A percentile compares a stretch with the other conserved stretches of the same genome.
Evolutionary conservation across 2,329 filamentous ascomycete genomes (phyloP).

Genomic region (Talaromyces albobiverticillius): DNA sequence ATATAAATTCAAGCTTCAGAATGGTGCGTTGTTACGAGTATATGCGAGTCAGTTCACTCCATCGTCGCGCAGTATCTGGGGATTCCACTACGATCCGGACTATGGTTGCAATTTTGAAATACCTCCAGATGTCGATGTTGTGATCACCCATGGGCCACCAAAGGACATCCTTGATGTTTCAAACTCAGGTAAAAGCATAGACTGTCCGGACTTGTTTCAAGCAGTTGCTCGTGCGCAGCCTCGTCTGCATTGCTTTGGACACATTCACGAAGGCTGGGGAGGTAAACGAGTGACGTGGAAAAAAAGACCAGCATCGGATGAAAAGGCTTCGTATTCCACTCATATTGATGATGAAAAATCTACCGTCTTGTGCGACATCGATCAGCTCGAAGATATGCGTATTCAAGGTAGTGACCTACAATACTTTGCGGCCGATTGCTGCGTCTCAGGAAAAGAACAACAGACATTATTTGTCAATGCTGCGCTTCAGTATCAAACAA

Average conservation of each 20-base stretch:
- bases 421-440: conserved; percentile 40
- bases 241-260: conserved; percentile 40
- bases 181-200: conserved; percentile 25
- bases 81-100: conserved; percentile 47
- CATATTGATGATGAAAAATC: conserved; percentile 46
- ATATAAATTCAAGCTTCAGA: conserved; percentile 47
- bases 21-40: conserved; percentile 49
- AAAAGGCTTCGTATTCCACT: conserved; percentile 44
- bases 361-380: conserved; percentile 14
- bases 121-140: conserved; percentile 41
- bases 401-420: conserved; percentile 32
- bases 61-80: conserved; percentile 42
- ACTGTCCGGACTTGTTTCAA: conserved; percentile 30
- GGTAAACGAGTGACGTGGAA: conserved; percentile 54
- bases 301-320: conserved; percentile 19
- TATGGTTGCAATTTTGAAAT: conserved; percentile 38
- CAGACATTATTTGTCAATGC: conserved; percentile 63
- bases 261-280: conserved; percentile 55
- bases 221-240: conserved; percentile 30
- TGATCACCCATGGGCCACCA: conserved; percentile 57
- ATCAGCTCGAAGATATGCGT: conserved; percentile 25
- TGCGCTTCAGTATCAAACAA: conserved; percentile 46
- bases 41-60: conserved; percentile 57
- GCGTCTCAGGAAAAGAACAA: conserved; percentile 34
- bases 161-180: conserved; percentile 50